phyloP scores from a whole-genome alignment of 495 filamentous ascomycete genomes.

The Penicillium lagena region DNA sequence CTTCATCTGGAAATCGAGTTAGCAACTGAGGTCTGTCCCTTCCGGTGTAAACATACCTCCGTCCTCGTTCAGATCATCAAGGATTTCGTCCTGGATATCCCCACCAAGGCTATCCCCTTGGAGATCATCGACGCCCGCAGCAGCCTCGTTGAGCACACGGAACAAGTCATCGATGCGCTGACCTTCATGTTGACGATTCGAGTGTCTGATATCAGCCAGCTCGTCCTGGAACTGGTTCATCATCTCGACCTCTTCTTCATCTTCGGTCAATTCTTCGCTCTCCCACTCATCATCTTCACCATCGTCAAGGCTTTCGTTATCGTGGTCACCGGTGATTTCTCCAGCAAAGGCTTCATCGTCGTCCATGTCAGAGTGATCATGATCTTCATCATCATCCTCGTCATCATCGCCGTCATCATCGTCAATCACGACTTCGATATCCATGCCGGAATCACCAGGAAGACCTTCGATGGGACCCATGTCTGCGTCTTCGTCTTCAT shows the following conservation, averaged over 20 bases:
- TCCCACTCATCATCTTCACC: constrained; percentile 56
- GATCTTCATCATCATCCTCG: constrained; percentile 64
- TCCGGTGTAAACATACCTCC: constrained; percentile 48
- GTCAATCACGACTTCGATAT: constrained; percentile 78
- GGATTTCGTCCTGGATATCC: constrained; percentile 42
- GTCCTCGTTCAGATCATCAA: constrained; percentile 65
- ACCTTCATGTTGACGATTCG: constrained; percentile 53
- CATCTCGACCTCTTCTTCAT: constrained; percentile 50
- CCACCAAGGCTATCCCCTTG: constrained; percentile 29
- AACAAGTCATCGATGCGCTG: constrained; percentile 40
- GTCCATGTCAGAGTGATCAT: constrained; percentile 49
- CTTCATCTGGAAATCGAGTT: constrained; percentile 31
- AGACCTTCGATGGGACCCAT: constrained; percentile 85
- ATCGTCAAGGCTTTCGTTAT: constrained; percentile 54
- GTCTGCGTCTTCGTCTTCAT: constrained; percentile 73
- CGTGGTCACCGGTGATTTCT: constrained; percentile 56
- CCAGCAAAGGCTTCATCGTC: constrained; percentile 47
- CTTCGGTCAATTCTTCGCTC: constrained; percentile 49
- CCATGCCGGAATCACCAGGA: constrained; percentile 53
- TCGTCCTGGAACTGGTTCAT: constrained; percentile 44
- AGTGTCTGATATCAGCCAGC: constrained; percentile 59
- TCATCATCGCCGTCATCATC: constrained; percentile 60
- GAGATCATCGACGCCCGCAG: constrained; percentile 30
- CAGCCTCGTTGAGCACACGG: constrained; percentile 37
- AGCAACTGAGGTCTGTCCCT: constrained; percentile 2